Conservation (phyloP, 1,284 basidiomycete species). For the Apiotrichum gamsii region DNA sequence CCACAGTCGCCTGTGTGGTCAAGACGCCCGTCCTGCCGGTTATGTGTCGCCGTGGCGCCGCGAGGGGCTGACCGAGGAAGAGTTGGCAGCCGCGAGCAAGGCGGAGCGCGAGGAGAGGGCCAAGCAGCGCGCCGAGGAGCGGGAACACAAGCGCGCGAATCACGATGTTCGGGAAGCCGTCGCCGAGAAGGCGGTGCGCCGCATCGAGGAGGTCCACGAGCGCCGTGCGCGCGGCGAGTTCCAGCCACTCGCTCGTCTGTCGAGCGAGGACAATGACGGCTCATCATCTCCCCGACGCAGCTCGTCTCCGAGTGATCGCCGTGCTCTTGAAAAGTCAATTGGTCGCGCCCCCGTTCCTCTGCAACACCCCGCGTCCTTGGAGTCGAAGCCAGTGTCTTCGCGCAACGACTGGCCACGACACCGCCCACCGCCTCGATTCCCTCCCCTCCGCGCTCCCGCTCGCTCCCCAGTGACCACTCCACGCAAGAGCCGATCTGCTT, state of each 20-base stretch:
- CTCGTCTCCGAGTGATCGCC: conserved; percentile 9
- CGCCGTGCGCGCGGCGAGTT: conserved; percentile 9
- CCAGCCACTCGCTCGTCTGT: conserved; percentile 13
- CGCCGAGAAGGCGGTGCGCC: background rate
- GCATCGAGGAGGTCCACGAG: background rate
- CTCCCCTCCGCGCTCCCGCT: no score
- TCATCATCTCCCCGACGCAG: conserved; percentile 7
- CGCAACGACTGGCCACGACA: no score
- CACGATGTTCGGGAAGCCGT: conserved; percentile 1
- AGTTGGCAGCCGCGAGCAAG: background rate
- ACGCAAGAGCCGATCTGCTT: background rate
- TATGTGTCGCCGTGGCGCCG: conserved; percentile 16
- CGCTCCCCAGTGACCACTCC: conserved; percentile 3
- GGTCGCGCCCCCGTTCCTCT: no score
- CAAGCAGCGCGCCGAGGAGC: background rate
- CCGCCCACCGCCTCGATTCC: no score
- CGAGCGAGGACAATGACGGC: conserved; percentile 7
- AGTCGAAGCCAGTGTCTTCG: no score
- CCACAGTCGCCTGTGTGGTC: conserved; percentile 24
- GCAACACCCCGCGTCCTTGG: no score
- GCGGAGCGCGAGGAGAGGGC: background rate
- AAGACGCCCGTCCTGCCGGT: conserved; percentile 13
- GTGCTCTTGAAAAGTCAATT: no score
- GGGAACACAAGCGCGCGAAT: conserved; percentile 5
- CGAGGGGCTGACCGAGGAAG: background rate